Evolutionary conservation across 305 asterid genomes (phyloP), one percentile per base, ranked within the genome.

Genomic region (Petunia hybrid): DNA sequence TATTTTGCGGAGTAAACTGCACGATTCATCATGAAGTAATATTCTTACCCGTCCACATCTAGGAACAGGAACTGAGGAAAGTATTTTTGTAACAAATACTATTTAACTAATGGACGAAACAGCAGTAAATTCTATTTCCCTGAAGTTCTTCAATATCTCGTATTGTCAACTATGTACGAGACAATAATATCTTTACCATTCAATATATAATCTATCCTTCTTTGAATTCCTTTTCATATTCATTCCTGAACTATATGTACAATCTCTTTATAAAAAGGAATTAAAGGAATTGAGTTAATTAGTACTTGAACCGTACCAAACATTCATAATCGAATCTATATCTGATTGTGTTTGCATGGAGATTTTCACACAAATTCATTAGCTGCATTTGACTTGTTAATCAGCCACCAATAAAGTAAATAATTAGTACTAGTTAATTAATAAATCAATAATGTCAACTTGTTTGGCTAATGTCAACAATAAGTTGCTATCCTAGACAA

Each of bases 121-220:
- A 56, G 81, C 9, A 55, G 35, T 51, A 73, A 62, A 81, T 39
- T 40, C 6, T 10, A 38, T 63, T 6, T 66, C 62, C 10, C 3
- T 57, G 41, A 41, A 78, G 40, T 9, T 79, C 77, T 81, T 77
- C 80, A 8, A 9, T n/a, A 22, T 76, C 8, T 45, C 40, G 57
- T 31, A 57, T 31, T 57, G 22, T 57, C 68, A 59, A 56, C 22
- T 40, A 76, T 56, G 8, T 76, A 55, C 39, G 22, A 71, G 78
- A 71, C 78, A 71, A 71, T 48, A 48, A 46, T 48, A 31, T 71
- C 35, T 71, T 48, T 16, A n/a, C 61, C 22, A n/a, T 45, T 35
- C 48, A 31, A 31, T 12, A 59, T 35, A 7, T 16, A 1, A 5
- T 13, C 3, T 63, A 36, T 63, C 16, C n/a, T 36, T 63, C 43